Percentiles rank a stretch among this genome's conserved stretches.
Evolutionary conservation across 140 eudicot genomes (phyloP).

Genomic region (Senecio squalidus): DNA sequence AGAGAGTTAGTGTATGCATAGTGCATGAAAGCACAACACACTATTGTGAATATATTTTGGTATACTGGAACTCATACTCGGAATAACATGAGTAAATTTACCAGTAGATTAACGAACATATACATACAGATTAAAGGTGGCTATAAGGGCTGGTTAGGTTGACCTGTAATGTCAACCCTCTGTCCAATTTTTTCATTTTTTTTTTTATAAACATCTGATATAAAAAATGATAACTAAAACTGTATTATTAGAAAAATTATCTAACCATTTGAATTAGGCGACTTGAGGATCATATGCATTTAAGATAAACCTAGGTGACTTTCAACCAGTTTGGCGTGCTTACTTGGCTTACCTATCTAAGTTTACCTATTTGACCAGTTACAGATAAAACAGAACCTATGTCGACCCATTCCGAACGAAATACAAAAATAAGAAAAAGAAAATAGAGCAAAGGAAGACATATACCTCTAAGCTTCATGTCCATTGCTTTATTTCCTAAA

Average conservation of each 20-base stretch:
- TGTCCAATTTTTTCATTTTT: too few species aligned
- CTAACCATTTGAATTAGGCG: background rate
- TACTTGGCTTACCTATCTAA: too few species aligned
- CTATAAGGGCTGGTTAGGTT: background rate
- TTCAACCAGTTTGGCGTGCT: too few species aligned
- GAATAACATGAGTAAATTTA: background rate
- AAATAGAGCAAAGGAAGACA: conserved; percentile 3
- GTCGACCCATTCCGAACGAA: background rate
- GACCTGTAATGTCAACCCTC: too few species aligned
- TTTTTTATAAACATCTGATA: background rate
- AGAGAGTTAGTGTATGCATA: background rate
- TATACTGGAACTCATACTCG: background rate
- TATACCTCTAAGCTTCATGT: conserved; percentile 80
- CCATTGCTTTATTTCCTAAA: conserved; percentile 90
- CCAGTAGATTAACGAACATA: background rate
- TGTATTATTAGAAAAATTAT: too few species aligned
- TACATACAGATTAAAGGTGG: background rate
- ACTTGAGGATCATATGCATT: background rate
- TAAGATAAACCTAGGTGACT: background rate
- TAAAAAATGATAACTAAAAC: too few species aligned
- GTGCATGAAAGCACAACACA: too few species aligned
- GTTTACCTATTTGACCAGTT: background rate
- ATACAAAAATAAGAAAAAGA: background rate
- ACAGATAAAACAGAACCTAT: background rate
- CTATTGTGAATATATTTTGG: background rate